Base-by-base conservation (phyloP, 345 rosid species). In the Diplotaxis tenuifolia region DNA sequence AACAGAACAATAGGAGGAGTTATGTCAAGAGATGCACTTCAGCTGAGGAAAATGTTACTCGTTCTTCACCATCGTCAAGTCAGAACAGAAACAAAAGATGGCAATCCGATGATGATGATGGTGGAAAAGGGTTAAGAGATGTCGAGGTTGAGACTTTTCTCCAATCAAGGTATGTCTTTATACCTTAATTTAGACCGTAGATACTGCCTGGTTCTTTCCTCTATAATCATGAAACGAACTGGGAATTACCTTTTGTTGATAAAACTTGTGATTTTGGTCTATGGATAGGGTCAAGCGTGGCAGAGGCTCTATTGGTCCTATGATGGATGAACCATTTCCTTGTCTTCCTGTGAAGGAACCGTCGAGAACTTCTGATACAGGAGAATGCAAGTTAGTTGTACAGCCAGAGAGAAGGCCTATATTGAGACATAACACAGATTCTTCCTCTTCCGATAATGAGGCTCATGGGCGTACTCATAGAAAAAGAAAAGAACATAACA, bases 291-390 rank as follows among this genome's bases (percentile, higher is more conserved):
- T 81, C 70, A 91, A 94, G 80, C 94, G 95, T 1, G 95, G 98
- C 10, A 83, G 95, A 82, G 96, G 97, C 65, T 84, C 90, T 14
- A 71, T 91, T 47, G 98, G 98, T 72, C 87, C 96, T 2, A 94
- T 88, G 81, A 91, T 94, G 96, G 97, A 91, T 65, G 98, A 91
- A 79, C 79, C 92, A 34, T 86, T 86, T 18, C 91, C 93, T 2
- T 85, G 79, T 61, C 95, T 80, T 66, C 85, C 85, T 3, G 27
- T 53, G 18, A 83, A 62, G 25, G 80, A 77, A 57, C 60, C 27
- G 3, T 62, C 89, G 16, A 36, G 75, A 58, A 65, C 67, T 23
- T 60, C 20, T 7, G 79, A 75, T 70, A 49, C 25, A 9, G 68
- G 82, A 77, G 79, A 72, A 12, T 67, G 54, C n/a, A 76, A 54